phyloP scores from a whole-genome alignment of 2,329 filamentous ascomycete species.

The Aureobasidium sp. region DNA sequence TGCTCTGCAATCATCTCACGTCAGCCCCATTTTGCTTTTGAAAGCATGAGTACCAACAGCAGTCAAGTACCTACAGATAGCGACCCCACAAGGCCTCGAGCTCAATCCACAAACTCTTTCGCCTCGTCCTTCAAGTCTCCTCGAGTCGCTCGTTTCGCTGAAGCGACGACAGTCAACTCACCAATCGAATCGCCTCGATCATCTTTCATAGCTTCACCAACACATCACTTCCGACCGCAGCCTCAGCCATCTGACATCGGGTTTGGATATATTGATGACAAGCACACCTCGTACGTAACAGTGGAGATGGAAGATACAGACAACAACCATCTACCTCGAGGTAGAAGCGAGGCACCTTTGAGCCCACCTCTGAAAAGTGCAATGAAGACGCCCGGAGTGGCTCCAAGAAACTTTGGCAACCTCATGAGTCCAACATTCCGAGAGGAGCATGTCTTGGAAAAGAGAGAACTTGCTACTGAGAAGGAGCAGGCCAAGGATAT shows the following conservation, averaged over 20 bases:
- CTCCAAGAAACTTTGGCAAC: slow-evolving; percentile 55
- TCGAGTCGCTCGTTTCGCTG: slow-evolving; percentile 69
- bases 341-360: slow-evolving; percentile 58
- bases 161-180: slow-evolving; percentile 71
- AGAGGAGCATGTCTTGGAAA: slow-evolving; percentile 80
- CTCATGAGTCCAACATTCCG: slow-evolving; percentile 84
- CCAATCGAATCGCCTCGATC: slow-evolving; percentile 52
- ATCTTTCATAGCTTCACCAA: slow-evolving; percentile 51
- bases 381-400: slow-evolving; percentile 76
- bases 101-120: slow-evolving; percentile 29
- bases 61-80: slow-evolving; percentile 10
- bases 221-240: slow-evolving; percentile 49
- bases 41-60: slow-evolving; percentile 13
- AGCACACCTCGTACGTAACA: slow-evolving; percentile 38
- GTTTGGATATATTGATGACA: slow-evolving; percentile 74
- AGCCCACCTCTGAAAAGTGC: slow-evolving; percentile 77
- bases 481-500: slow-evolving; percentile 80
- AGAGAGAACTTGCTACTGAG: slow-evolving; percentile 70
- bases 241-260: slow-evolving; percentile 77
- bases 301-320: slow-evolving; percentile 47
- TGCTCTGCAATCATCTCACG: slow-evolving; percentile 15
- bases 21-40: slow-evolving; percentile 10
- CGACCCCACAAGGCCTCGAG: slow-evolving; percentile 13
- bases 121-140: slow-evolving; percentile 49
- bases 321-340: slow-evolving; percentile 40